Evolutionary conservation across 495 filamentous ascomycete species (phyloP), one percentile per base, ranked within the genome.

Genomic region (Penicillium cinerascens): DNA sequence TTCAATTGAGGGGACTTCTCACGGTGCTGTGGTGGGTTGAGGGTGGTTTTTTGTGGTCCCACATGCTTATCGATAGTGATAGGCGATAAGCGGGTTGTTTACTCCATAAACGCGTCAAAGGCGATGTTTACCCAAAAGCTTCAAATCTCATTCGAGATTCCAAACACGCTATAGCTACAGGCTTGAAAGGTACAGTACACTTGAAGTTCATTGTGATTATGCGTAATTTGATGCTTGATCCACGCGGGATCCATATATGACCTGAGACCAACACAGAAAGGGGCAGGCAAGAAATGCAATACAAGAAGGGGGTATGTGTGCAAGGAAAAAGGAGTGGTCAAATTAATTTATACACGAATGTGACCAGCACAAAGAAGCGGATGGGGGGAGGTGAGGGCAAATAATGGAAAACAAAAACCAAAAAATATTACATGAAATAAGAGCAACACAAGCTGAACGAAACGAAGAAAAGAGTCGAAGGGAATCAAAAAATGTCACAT

Each of bases 301-400:
- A 63, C 56, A 65, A 62, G 54, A 60, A 65, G 51, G 54, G 56
- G 59, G 61, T 68, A 70, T 46, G 48, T 45, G 44, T 57, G 57
- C 47, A 49, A 55, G 57, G 49, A 51, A 59, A 56, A 21, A 42
- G 55, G 39, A 38, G 26, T 51, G 55, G 53, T 55, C 54, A 59
- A 66, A 61, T 63, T 59, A 62, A 65, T 56, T 57, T 66, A 64
- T 62, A 66, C 66, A 67, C 49, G 54, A 56, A 64, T 70, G 67
- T 70, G 67, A 59, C 61, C 66, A 61, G 66, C 66, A 69, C 62
- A 63, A n/a, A 44, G 39, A 52, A 54, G 49, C 33, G 44, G 45
- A 46, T 16, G 33, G 33, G 27, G 27, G 15, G 3, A 26, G 20
- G 22, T 41, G 51, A 54, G 25, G 17, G 44, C 45, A 51, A 22